Evolutionary conservation across 495 filamentous ascomycete species (phyloP).

Genomic region (Penicillium atrosanguineum): DNA sequence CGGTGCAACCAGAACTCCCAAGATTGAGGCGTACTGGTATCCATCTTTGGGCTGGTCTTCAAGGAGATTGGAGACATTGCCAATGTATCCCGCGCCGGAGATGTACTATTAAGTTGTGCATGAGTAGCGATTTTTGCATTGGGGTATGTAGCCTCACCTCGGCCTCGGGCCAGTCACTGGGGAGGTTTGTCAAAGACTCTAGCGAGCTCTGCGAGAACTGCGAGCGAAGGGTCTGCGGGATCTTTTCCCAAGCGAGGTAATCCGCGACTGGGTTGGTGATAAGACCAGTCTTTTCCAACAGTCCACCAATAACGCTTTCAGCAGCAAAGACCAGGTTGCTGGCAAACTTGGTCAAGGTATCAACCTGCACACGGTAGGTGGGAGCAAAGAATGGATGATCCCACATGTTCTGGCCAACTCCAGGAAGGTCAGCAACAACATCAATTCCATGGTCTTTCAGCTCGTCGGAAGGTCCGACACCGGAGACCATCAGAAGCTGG

Average conservation of each 20-base stretch:
- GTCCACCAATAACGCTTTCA: conserved; percentile 7
- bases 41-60: conserved; percentile 37
- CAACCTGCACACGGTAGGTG: conserved; percentile 17
- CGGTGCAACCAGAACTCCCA: conserved; percentile 44
- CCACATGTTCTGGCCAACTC: conserved; percentile 20
- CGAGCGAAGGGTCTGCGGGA: conserved; percentile 32
- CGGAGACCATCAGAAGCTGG: conserved; percentile 16
- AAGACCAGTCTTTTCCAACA: conserved; percentile 22
- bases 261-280: conserved; percentile 30
- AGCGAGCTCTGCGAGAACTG: conserved; percentile 21
- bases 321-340: conserved; percentile 12
- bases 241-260: conserved; percentile 50
- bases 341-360: conserved; percentile 19
- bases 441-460: conserved; percentile 8
- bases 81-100: conserved; percentile 31
- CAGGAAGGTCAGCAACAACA: conserved; percentile 6
- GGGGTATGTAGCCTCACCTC: conserved; percentile 38
- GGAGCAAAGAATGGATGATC: conserved; percentile 18
- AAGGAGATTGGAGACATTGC: conserved; percentile 40
- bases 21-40: conserved; percentile 45
- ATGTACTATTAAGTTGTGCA: conserved; percentile 30
- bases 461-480: conserved; percentile 4
- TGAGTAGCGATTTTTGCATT: conserved; percentile 2
- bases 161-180: conserved; percentile 57
- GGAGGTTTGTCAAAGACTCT: conserved; percentile 32